Evolutionary conservation across 2,329 filamentous ascomycete species (phyloP), one percentile per base, ranked within the genome.

Genomic region (Fusarium chuoi): DNA sequence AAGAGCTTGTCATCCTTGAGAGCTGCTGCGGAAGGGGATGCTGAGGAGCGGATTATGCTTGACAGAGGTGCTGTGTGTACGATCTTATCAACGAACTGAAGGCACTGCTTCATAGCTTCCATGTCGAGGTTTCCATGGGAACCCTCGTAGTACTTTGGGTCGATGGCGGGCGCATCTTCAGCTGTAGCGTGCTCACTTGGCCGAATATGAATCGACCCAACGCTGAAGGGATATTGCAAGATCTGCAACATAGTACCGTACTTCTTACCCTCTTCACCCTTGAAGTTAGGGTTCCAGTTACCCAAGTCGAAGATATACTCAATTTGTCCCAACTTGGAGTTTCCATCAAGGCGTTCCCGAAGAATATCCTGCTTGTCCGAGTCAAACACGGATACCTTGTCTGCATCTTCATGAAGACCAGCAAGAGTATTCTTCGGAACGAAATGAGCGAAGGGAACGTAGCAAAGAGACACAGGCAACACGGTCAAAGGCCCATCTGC

Each of bases 221-320:
- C 79, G 0, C 85, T 85, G 36, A 87, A 87, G 0, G 87, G 87
- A 75, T 88, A 87, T 67, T 88, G 86, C 3, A 89, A 78, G 65
- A 88, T 85, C 64, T 85, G 84, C 1, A 88, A 71, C 80, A 88
- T 83, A 6, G 84, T 87, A 14, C 81, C 85, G 63, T 88, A 87
- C 62, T 82, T 84, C 67, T 85, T 87, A 5, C 78, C 80, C 49
- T 77, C 64, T 70, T 79, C 52, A 60, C 79, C 61, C 39, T 75
- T 55, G 77, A 85, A 79, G 71, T 78, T 55, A 2, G 85, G 79
- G 62, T 81, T 87, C 82, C 83, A 87, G 64, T 87, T 86, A 8
- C 85, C 85, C 2, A 85, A 77, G 46, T 87, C 84, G 38, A 88
- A 87, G 35, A 87, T 81, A 62, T 83, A 88, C 70, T 88, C 86